A percentile compares a stretch with the other conserved stretches of the same genome.
phyloP scores from a whole-genome alignment of 352 stramenopile genomes.

The Globisporangium okanoganense region DNA sequence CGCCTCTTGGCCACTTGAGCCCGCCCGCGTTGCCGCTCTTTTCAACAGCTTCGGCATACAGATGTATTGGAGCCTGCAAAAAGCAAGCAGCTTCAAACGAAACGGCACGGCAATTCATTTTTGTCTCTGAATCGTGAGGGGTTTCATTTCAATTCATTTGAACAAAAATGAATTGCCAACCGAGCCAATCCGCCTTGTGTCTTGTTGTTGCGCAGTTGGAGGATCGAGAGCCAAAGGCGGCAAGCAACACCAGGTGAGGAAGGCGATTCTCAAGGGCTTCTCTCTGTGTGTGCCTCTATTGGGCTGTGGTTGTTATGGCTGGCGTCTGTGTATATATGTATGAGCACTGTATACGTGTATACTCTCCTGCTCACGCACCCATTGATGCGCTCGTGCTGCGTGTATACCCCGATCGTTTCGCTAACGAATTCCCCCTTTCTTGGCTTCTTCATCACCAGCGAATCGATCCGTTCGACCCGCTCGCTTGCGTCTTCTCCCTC shows the following conservation, averaged over 20 bases:
- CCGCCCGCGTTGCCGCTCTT: neutral
- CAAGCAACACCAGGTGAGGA: slow-evolving; percentile 5
- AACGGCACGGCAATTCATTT: slow-evolving; percentile 18
- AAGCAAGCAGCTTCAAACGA: slow-evolving; percentile 8
- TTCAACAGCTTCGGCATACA: neutral
- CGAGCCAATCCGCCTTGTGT: too few relatives aligned
- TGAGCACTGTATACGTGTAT: neutral
- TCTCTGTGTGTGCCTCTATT: too few relatives aligned
- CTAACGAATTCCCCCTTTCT: neutral
- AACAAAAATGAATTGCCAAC: neutral
- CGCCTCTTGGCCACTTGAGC: neutral
- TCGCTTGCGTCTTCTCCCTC: neutral
- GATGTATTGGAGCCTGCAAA: neutral
- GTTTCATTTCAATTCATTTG: neutral
- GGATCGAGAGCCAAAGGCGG: slow-evolving; percentile 1
- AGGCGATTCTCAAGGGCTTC: neutral
- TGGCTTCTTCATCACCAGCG: neutral
- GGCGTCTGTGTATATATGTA: too few relatives aligned
- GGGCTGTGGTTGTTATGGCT: too few relatives aligned
- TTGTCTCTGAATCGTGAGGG: slow-evolving; percentile 4
- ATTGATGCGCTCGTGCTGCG: neutral
- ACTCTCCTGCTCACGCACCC: neutral
- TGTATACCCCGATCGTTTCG: neutral
- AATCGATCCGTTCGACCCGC: neutral
- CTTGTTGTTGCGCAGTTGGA: slow-evolving; percentile 5